Evolutionary conservation across 305 asterid genomes (phyloP), one percentile per base, ranked within the genome.

Genomic region (Solanum hybrid): DNA sequence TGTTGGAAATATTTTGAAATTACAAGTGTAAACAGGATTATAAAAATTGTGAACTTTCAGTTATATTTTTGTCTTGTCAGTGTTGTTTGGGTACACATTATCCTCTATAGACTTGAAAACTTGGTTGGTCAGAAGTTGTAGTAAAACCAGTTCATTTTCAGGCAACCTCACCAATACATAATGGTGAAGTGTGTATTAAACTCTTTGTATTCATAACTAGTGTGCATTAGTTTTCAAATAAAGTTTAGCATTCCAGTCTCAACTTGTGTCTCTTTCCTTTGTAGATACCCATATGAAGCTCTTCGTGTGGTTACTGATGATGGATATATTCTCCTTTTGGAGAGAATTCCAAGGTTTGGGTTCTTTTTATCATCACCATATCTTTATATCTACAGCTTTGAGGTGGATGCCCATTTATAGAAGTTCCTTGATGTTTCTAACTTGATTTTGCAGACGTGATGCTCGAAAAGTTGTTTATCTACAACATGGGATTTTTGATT

Each of bases 401-500:
- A 46, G 37, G 76, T 79, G 88, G 73, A 34, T 73, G 56, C 60
- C 86, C 89, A 69, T 86, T 51, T 81, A 89, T 79, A 77, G 79
- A 85, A 87, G 26, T 90, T 56, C 17, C 60, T 85, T 91, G 90
- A 86, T 87, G 89, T 71, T 92, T 93, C 91, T 82, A 88, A 85
- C 79, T 87, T 88, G 42, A 66, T 91, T 85, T 91, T 93, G 91
- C 92, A 97, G 99, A 94, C 96, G 95, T 89, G 99, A 97, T 91
- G 92, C 99, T 22, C 94, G 92, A 87, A 97, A 96, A 92, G 99
- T 95, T 90, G 99, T 95, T 89, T 97, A 92, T 94, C 95, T 97
- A 92, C 99, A 97, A 90, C 99, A 97, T 93, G 99, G 99, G 89
- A 91, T 97, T 92, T 90, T 97, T 76, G 99, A 97, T 94, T 96